Conservation (phyloP, 2,329 filamentous ascomycete genomes). For the Penicillium sp. region DNA sequence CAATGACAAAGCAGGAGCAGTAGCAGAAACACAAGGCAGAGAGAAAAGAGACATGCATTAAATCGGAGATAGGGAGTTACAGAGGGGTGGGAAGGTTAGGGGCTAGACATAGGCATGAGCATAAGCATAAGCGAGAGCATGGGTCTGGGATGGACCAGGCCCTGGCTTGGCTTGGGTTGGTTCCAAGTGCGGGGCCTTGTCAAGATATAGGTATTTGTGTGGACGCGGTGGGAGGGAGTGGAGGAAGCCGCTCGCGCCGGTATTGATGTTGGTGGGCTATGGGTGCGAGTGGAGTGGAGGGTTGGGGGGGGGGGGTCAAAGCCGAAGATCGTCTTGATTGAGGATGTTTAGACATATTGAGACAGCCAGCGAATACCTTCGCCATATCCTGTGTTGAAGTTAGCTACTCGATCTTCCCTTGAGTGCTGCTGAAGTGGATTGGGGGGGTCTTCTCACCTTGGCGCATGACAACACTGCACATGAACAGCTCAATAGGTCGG, state of each 20-base stretch:
- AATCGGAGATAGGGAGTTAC: constrained; percentile 7
- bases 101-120: not conserved
- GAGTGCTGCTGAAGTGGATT: no score
- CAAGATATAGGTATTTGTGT: constrained; percentile 2
- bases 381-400: constrained; percentile 66
- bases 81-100: not conserved
- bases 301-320: not conserved
- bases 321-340: not conserved
- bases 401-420: not conserved
- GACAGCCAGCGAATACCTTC: constrained; percentile 91
- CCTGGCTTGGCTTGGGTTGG: not conserved
- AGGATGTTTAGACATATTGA: constrained; percentile 75
- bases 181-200: not conserved
- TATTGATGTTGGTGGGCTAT: not conserved
- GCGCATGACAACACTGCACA: constrained; percentile 98
- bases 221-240: not conserved
- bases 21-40: not conserved
- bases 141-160: not conserved
- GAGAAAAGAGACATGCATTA: constrained; percentile 16
- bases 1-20: not conserved
- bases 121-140: not conserved
- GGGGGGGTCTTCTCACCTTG: constrained; percentile 63
- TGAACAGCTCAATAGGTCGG: constrained; percentile 94
- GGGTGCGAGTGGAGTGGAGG: not conserved
- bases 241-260: not conserved